A percentile compares a stretch with the other conserved stretches of the same genome.
Evolutionary conservation across 225 moss, liverwort and hornwort species (phyloP).

Genomic region (Takakia lepidozioides): DNA sequence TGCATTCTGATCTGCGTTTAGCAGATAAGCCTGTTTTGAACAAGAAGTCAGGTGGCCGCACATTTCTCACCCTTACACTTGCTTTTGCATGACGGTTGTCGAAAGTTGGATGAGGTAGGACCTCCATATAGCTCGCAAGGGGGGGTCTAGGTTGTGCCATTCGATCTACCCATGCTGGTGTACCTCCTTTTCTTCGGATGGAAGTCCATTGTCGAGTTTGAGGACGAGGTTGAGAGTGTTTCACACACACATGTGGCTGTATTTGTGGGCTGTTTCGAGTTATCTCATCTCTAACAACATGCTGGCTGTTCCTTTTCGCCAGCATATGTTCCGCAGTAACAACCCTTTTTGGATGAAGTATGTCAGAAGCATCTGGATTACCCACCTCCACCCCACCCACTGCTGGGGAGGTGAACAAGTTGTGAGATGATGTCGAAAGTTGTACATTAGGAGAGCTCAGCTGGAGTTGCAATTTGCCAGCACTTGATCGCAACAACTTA

Average conservation of each 20-base stretch:
- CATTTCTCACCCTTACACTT: constrained; percentile 7
- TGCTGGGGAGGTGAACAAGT: no score
- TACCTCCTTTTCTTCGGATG: constrained; percentile 9
- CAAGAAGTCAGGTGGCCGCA: constrained; percentile 11
- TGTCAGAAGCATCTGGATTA: neutral
- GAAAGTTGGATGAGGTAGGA: constrained; percentile 6
- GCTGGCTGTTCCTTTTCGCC: constrained; percentile 1
- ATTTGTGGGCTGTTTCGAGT: neutral
- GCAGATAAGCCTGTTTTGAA: constrained; percentile 13
- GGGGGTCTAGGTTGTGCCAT: constrained; percentile 26
- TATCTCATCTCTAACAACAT: neutral
- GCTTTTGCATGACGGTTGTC: constrained; percentile 16
- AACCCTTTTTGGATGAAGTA: neutral
- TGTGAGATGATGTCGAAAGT: no score
- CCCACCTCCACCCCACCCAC: constrained; percentile 6
- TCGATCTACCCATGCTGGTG: constrained; percentile 41
- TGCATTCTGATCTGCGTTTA: constrained; percentile 11
- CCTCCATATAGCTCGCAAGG: constrained; percentile 13
- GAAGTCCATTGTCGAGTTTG: constrained; percentile 4
- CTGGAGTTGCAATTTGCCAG: constrained; percentile 17
- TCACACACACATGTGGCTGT: neutral
- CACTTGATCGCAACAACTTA: constrained; percentile 29
- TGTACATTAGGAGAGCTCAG: no score
- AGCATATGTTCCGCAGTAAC: neutral
- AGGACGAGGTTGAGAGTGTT: neutral